Percentiles rank a stretch among this genome's conserved stretches.
These are phyloP conservation scores for Pichia pseudocactophila DNA, from an alignment of 805 yeast species.

Conservation along the genomic window DNA sequence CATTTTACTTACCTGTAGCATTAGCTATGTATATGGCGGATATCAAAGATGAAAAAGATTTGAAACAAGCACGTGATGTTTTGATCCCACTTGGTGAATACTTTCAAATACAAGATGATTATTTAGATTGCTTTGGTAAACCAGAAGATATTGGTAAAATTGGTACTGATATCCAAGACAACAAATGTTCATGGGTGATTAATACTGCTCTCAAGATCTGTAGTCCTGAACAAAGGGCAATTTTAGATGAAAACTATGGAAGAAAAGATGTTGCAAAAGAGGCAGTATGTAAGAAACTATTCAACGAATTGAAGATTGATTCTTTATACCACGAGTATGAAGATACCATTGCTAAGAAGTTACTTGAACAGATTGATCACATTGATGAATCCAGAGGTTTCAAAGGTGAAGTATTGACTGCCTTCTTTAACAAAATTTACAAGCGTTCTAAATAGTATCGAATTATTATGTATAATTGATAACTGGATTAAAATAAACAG, in stretches of 20 bases:
- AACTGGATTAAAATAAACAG: no score
- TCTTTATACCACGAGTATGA: slow-evolving; percentile 72
- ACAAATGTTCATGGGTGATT: slow-evolving; percentile 96
- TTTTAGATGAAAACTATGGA: slow-evolving; percentile 87
- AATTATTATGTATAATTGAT: no score
- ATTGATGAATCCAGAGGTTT: slow-evolving; percentile 92
- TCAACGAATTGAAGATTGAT: slow-evolving; percentile 64
- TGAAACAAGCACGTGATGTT: slow-evolving; percentile 80
- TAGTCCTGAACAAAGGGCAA: slow-evolving; percentile 68
- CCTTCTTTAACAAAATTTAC: slow-evolving; percentile 84
- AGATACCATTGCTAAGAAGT: slow-evolving; percentile 59
- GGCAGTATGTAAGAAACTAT: slow-evolving; percentile 60
- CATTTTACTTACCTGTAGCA: slow-evolving; percentile 95
- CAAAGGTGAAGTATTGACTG: slow-evolving; percentile 74
- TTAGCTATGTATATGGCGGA: slow-evolving; percentile 94
- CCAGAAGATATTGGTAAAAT: slow-evolving; percentile 97
- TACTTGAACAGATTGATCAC: slow-evolving; percentile 54
- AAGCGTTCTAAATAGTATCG: slow-evolving; percentile 72
- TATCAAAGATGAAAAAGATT: slow-evolving; percentile 54
- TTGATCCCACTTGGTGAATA: slow-evolving; percentile 94
- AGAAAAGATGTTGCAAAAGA: slow-evolving; percentile 64
- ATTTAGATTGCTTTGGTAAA: slow-evolving; percentile 92
- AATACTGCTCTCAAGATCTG: slow-evolving; percentile 83
- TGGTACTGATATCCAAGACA: slow-evolving; percentile 97
- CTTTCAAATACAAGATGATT: slow-evolving; percentile 98